Conservation (phyloP, 176 grass and related monocot species). For the Triticum monococcum region DNA sequence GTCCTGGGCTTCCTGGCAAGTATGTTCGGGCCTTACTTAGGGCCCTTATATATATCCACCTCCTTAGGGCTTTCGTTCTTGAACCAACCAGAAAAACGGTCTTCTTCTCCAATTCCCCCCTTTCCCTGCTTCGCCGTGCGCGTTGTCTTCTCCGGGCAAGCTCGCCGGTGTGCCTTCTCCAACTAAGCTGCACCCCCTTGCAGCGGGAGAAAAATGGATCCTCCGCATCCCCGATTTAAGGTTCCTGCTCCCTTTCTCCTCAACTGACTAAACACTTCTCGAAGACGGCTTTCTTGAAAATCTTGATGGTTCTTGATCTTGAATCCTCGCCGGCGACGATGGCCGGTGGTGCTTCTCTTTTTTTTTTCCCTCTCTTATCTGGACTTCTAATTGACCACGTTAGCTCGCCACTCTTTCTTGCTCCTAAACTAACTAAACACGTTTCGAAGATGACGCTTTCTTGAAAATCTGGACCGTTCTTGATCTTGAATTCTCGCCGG, state of each 20-base stretch:
- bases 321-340: too few species aligned
- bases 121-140: not conserved
- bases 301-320: too few species aligned
- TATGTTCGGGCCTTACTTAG: not conserved
- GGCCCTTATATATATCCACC: not conserved
- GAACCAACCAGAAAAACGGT: not conserved
- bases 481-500: too few species aligned
- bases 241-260: not conserved
- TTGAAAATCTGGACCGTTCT: too few species aligned
- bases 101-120: not conserved
- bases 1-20: not conserved
- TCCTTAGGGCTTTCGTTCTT: not conserved
- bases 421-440: not conserved
- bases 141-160: not conserved
- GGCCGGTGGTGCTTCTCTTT: too few species aligned
- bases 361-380: too few species aligned
- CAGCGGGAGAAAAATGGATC: not conserved
- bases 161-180: not conserved
- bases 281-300: too few species aligned
- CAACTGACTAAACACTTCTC: not conserved
- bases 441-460: too few species aligned
- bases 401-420: too few species aligned
- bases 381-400: too few species aligned
- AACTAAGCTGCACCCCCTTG: not conserved
- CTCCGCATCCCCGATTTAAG: not conserved